phyloP scores from a whole-genome alignment of 441 rosid genomes.

The Aquilaria agallochum region DNA sequence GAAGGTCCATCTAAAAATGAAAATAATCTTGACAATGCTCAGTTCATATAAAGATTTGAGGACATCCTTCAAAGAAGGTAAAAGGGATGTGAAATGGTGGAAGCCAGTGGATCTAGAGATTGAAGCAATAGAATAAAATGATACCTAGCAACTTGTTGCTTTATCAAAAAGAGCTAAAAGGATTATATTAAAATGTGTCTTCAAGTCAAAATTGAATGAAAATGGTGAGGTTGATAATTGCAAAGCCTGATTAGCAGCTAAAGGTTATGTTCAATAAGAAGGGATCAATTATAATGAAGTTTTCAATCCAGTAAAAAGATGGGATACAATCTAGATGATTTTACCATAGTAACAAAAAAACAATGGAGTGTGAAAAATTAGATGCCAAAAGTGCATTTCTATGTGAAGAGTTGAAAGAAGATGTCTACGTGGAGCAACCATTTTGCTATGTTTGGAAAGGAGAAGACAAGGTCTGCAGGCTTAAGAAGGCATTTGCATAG shows the following conservation, averaged over 20 bases:
- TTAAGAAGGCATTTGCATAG: conserved; percentile 3
- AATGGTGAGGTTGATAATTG: neutral
- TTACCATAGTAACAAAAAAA: neutral
- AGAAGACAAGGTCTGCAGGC: neutral
- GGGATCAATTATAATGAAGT: neutral
- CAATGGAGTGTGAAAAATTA: neutral
- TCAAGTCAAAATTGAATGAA: neutral
- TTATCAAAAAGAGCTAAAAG: neutral
- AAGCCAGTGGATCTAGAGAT: no score
- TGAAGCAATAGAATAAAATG: neutral
- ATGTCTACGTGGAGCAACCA: neutral
- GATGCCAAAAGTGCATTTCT: neutral
- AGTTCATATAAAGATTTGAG: no score
- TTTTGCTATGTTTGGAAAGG: neutral
- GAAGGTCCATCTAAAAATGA: no score
- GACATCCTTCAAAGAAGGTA: no score
- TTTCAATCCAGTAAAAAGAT: neutral
- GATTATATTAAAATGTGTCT: neutral
- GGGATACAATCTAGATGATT: neutral
- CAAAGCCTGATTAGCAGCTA: neutral
- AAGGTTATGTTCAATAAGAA: neutral
- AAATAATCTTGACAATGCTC: no score
- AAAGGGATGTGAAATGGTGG: no score
- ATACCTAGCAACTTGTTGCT: neutral
- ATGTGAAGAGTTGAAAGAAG: neutral